phyloP scores from a whole-genome alignment of 306 rosid species.

The Inga laurina region DNA sequence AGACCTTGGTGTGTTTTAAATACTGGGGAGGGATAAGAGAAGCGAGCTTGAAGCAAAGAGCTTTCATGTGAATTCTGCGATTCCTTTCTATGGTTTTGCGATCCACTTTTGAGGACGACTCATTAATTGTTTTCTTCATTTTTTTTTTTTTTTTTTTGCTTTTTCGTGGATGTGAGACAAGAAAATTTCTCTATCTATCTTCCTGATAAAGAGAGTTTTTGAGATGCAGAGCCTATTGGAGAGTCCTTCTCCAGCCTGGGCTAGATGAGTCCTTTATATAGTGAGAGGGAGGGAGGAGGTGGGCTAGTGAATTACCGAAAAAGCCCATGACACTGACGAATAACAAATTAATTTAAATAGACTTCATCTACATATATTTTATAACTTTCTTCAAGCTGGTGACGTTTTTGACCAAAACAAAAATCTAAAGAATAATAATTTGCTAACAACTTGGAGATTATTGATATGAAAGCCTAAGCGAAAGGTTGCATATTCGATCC shows the following conservation, averaged over 20 bases:
- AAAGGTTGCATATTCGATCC: too few species aligned
- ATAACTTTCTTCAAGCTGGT: too few species aligned
- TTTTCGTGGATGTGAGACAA: background rate
- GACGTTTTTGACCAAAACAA: too few species aligned
- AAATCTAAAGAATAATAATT: too few species aligned
- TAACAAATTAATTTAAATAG: background rate
- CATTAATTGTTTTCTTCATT: conserved; percentile 32
- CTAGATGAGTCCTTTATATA: background rate
- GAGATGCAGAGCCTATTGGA: background rate
- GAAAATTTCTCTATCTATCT: background rate
- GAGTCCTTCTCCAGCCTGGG: background rate
- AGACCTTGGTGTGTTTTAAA: conserved; percentile 49
- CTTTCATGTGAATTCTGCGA: conserved; percentile 75
- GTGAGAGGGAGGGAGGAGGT: background rate
- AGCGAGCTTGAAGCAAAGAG: conserved; percentile 62
- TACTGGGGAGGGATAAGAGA: conserved; percentile 58
- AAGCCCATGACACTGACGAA: background rate
- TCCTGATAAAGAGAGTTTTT: background rate
- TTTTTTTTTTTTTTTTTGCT: background rate
- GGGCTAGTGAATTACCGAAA: background rate
- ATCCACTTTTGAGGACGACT: conserved; percentile 46
- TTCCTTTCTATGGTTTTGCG: conserved; percentile 70
- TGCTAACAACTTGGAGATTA: too few species aligned
- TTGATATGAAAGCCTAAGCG: too few species aligned
- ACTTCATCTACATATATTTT: too few species aligned